Base-by-base conservation (phyloP, 179 eudicot genomes). In the Silene noctiflora region DNA sequence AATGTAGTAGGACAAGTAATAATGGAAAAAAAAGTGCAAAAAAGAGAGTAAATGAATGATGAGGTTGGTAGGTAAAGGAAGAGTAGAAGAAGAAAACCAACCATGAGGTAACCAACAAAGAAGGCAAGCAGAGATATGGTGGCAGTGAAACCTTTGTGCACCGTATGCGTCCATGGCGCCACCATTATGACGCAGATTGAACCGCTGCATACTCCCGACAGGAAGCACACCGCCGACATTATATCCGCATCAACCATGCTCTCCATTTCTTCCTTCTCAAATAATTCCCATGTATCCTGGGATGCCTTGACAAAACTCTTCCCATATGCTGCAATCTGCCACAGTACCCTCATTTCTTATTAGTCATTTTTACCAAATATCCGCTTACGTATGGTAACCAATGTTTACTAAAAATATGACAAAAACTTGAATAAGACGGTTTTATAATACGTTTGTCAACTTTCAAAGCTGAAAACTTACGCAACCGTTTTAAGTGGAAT, bases 91-190 rank as follows among this genome's bases (percentile, higher is more conserved):
- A 75, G 68, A 29, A 13, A 19, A 79, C 83, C 12, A 66, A 95
- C 99, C 99, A 95, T 91, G 80, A 93, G 91, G 84, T 95, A 95
- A 67, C 97, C 95, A 39, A 93, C 81, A 79, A 84, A 86, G 89
- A 91, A 89, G 80, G 97, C 89, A 8, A 95, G 86, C 64, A 95
- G 86, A 7, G 96, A 87, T 56, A 89, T 74, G 69, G 97, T 91
- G 79, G 94, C 97, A 0, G 89, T 94, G 88, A 75, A 94, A 80
- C 77, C 69, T 27, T 81, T 76, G 72, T 94, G 91, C 24, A 89
- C 89, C 4, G 75, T 63, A 68, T 71, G 69, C 3, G 98, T 94
- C 98, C 98, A 94, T 29, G 97, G 88, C 62, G 97, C 92, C 61
- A 87, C 91, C 73, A 90, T 78, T 56, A 94, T 87, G 17, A 88